phyloP scores from a whole-genome alignment of 1,284 basidiomycete genomes.

The Mycena sp. region DNA sequence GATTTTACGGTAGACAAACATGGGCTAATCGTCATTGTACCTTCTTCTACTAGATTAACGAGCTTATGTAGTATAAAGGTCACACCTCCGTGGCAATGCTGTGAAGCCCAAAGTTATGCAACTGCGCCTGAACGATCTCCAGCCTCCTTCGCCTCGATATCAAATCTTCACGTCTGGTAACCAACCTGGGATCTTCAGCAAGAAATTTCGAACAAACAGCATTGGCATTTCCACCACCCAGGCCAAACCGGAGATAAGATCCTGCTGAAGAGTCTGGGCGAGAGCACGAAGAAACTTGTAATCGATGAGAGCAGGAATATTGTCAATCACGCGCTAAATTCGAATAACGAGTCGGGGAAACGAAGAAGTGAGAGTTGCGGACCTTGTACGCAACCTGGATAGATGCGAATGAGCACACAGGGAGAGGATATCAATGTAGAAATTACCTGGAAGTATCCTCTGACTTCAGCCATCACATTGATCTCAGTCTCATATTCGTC shows the following conservation, averaged over 20 bases:
- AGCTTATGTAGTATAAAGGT: no score
- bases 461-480: conserved; percentile 59
- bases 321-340: conserved; percentile 57
- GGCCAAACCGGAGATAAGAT: conserved; percentile 49
- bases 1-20: no score
- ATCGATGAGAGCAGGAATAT: conserved; percentile 56
- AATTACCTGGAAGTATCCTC: conserved; percentile 59
- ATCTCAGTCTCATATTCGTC: conserved; percentile 59
- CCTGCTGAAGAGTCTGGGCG: conserved; percentile 44
- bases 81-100: not conserved
- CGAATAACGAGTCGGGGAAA: not conserved
- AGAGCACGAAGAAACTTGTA: conserved; percentile 51
- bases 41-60: no score
- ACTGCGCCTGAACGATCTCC: conserved; percentile 32
- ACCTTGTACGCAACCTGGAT: conserved; percentile 18
- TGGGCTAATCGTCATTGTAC: no score
- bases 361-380: not conserved
- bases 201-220: conserved; percentile 50
- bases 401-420: no score
- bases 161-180: conserved; percentile 46
- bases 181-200: conserved; percentile 51
- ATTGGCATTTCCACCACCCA: conserved; percentile 47
- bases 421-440: not conserved
- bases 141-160: conserved; percentile 12
- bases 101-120: conserved; percentile 21